Base-by-base conservation (phyloP, 164 flowering plant genomes). In the Amborella trichopoda region DNA sequence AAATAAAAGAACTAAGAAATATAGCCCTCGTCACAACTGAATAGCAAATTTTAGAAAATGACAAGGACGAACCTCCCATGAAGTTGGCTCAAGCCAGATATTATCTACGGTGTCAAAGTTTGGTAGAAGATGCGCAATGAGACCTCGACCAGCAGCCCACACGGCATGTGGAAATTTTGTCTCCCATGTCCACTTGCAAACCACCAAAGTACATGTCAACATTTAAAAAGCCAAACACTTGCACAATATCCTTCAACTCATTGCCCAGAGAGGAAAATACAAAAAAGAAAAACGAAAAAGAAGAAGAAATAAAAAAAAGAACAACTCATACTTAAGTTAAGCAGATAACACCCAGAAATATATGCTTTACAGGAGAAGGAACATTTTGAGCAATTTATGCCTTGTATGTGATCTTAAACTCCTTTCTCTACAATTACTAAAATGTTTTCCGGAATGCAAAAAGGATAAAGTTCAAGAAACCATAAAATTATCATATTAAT, bases 91-190 rank as follows among this genome's bases (percentile, higher is more conserved):
- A 61, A 90, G 84, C 98, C 98, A 90, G 34, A 90, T 46, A 60
- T 74, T 75, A 49, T 90, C 87, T 48, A 86, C 94, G 48, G 60
- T 68, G 66, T 86, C 98, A 65, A 83, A 90, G 52, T 90, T 86
- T 33, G 98, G 98, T 32, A 90, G 63, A 49, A 90, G 77, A 63
- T 65, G 66, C 41, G 96, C 80, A 71, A 72, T 73, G 6, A 90
- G 85, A 63, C 81, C 84, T 49, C 98, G 95, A 49, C 98, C 98
- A 70, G 98, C 89, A 41, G 96, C 96, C 98, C 98, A 90, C 40
- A 90, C 87, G 66, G 93, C 96, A 81, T 90, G 96, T 18, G 98
- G 94, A 26, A 74, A 72, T 68, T 86, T 86, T 27, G 83, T 64
- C 57, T 86, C 98, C 72, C 68, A 73, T 32, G 82, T 79, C 96